A percentile compares a stretch with the other conserved stretches of the same genome.
Evolutionary conservation across 2,329 filamentous ascomycete genomes (phyloP).

Genomic region (Hymenoscyphus albidus): DNA sequence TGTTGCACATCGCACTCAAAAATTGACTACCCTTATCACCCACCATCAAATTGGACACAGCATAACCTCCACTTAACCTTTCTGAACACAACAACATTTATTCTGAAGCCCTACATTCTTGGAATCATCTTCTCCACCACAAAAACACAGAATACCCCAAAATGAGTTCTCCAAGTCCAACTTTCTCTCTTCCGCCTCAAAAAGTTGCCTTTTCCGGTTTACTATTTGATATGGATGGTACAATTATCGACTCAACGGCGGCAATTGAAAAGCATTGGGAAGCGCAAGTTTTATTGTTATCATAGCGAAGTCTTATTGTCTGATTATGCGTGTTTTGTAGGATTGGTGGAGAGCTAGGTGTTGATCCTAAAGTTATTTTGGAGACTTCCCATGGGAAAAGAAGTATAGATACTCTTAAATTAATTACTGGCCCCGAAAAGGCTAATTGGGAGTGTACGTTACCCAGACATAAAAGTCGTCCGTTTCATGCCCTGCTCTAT

Average conservation of each 20-base stretch:
- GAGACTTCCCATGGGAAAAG: constrained; percentile 87
- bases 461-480: constrained; percentile 2
- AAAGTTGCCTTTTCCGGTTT: constrained; percentile 29
- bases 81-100: constrained; percentile 23
- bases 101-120: constrained; percentile 15
- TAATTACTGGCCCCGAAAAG: constrained; percentile 70
- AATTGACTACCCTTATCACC: constrained; percentile 1
- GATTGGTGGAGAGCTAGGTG: constrained; percentile 77
- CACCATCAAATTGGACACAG: constrained; percentile 18
- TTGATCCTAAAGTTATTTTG: constrained; percentile 80
- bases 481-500: constrained; percentile 1
- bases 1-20: constrained; percentile 18
- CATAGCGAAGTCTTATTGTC: background rate
- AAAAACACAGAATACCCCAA: constrained; percentile 30
- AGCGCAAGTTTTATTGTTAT: constrained; percentile 31
- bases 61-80: constrained; percentile 26
- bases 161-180: constrained; percentile 27
- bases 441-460: constrained; percentile 89
- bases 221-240: constrained; percentile 65
- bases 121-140: constrained; percentile 1
- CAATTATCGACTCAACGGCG: constrained; percentile 75
- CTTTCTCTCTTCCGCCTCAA: constrained; percentile 25
- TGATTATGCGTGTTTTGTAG: constrained; percentile 39
- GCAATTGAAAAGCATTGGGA: constrained; percentile 78
- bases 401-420: constrained; percentile 78